Conservation (phyloP, 352 stramenopile species). For the Thalassiosira livingstoniorum region DNA sequence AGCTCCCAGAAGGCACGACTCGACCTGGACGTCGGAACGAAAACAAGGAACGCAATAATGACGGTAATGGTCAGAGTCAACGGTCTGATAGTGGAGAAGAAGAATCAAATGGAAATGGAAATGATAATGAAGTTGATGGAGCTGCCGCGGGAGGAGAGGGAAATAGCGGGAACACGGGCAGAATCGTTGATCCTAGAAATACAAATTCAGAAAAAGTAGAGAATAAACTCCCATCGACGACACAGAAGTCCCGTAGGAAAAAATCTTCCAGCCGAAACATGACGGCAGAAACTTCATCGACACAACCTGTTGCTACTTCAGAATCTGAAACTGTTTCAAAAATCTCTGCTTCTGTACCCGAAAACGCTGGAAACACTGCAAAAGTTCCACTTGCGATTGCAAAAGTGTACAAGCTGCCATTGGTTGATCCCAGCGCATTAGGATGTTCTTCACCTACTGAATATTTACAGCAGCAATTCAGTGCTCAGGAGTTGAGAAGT, state of each 20-base stretch:
- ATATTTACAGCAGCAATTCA: conserved; percentile 58
- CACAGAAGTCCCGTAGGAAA: conserved; percentile 5
- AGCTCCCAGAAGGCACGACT: conserved; percentile 83
- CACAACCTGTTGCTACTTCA: neutral
- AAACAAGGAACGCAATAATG: conserved; percentile 27
- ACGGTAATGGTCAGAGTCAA: neutral
- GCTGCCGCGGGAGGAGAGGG: neutral
- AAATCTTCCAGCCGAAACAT: neutral
- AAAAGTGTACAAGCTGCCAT: conserved; percentile 74
- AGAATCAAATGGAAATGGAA: neutral
- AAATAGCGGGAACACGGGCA: neutral
- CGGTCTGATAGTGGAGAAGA: neutral
- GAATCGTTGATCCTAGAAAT: conserved; percentile 7
- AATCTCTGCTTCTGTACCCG: neutral
- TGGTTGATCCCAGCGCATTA: conserved; percentile 40
- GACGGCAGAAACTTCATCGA: too few species aligned
- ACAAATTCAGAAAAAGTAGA: conserved; percentile 9
- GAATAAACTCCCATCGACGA: neutral
- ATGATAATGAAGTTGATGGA: neutral
- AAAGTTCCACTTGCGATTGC: conserved; percentile 75
- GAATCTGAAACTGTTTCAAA: neutral
- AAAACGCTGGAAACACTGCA: too few species aligned
- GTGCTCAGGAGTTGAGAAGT: conserved; percentile 57
- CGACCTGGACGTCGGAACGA: conserved; percentile 49
- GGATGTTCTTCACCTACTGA: conserved; percentile 32